Evolutionary conservation across 441 rosid species (phyloP).

Genomic region (Breynia disticha): DNA sequence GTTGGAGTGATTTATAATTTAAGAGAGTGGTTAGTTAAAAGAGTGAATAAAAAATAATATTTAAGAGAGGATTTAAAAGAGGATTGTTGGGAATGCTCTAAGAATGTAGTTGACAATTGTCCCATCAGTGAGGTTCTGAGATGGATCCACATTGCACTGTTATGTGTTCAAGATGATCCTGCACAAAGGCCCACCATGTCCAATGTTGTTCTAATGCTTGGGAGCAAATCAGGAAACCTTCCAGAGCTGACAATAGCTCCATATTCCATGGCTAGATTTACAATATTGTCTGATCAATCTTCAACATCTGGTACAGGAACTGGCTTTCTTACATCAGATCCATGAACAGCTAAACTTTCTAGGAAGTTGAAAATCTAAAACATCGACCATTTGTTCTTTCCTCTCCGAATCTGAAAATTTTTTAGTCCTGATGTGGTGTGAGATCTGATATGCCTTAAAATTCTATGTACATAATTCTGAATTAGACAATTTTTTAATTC

Average conservation of each 20-base stretch:
- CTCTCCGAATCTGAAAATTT: not conserved
- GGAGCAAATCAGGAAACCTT: slow-evolving; percentile 30
- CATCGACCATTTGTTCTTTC: not conserved
- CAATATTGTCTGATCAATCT: slow-evolving; percentile 16
- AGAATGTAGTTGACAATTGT: slow-evolving; percentile 11
- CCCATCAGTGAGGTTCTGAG: slow-evolving; percentile 34
- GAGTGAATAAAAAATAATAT: too few species aligned
- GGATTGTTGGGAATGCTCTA: too few species aligned
- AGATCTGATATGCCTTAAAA: too few species aligned
- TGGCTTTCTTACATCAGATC: slow-evolving; percentile 20
- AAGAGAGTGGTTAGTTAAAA: too few species aligned
- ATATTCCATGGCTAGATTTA: slow-evolving; percentile 18
- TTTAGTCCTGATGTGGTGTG: not conserved
- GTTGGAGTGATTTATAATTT: too few species aligned
- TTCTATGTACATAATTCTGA: too few species aligned
- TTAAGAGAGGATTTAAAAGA: too few species aligned
- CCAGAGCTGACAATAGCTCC: slow-evolving; percentile 28
- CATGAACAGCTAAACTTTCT: slow-evolving; percentile 18
- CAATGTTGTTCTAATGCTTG: slow-evolving; percentile 43
- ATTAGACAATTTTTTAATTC: too few species aligned
- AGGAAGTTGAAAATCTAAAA: slow-evolving; percentile 6
- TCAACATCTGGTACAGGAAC: slow-evolving; percentile 13
- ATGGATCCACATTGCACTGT: slow-evolving; percentile 52
- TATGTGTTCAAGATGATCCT: slow-evolving; percentile 58
- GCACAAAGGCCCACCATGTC: slow-evolving; percentile 49